Evolutionary conservation across 176 grass and related monocot genomes (phyloP).

Genomic region (Miscanthus lutarioriparius): DNA sequence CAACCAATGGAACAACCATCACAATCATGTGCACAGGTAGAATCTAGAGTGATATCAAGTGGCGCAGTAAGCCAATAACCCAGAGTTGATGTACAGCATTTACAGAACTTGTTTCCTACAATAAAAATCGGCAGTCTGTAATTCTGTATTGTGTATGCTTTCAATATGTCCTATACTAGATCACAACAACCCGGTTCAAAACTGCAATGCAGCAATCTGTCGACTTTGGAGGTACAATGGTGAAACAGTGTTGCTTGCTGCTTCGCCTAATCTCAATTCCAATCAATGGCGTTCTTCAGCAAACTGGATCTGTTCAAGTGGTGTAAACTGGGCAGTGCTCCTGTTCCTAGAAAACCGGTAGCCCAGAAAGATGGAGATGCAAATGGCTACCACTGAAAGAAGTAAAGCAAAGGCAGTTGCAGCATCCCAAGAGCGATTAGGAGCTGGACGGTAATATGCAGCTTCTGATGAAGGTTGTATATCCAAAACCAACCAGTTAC

Average conservation of each 20-base stretch:
- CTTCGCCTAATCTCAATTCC: background rate
- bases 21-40: background rate
- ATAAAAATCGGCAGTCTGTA: background rate
- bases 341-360: constrained; percentile 82
- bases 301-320: constrained; percentile 54
- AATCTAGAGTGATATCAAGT: background rate
- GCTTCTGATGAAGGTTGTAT: constrained; percentile 55
- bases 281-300: constrained; percentile 15
- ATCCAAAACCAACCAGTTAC: constrained; percentile 88
- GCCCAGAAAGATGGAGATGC: constrained; percentile 69
- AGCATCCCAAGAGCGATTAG: constrained; percentile 80
- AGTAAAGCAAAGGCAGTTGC: constrained; percentile 79
- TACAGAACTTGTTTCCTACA: constrained; percentile 31
- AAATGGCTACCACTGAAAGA: constrained; percentile 76
- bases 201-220: constrained; percentile 9
- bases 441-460: constrained; percentile 42
- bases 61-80: background rate
- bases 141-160: background rate
- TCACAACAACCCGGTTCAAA: constrained; percentile 19
- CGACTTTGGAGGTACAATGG: background rate
- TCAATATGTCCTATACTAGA: constrained; percentile 22
- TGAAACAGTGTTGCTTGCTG: background rate
- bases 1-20: background rate
- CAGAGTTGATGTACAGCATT: constrained; percentile 25
- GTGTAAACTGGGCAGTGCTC: constrained; percentile 59